A percentile compares a stretch with the other conserved stretches of the same genome.
Evolutionary conservation across 768 basidiomycete species (phyloP).

Genomic region (Sporobolomyces phaffii): DNA sequence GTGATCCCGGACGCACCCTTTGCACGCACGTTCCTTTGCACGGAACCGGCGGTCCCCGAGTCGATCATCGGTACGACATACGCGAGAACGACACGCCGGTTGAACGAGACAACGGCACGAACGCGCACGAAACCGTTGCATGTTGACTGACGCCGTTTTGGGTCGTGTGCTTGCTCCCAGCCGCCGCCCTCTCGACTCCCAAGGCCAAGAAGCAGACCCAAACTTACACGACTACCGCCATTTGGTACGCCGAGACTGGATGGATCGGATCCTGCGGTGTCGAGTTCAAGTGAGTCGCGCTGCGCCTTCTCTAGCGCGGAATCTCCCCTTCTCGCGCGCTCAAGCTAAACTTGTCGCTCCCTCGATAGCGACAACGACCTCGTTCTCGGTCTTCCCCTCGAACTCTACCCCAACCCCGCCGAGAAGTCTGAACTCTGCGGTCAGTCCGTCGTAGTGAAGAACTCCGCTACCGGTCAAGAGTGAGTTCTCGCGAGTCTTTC

Average conservation of each 20-base stretch:
- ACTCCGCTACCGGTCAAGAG: constrained; percentile 23
- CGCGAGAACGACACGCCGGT: no score
- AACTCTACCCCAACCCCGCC: constrained; percentile 15
- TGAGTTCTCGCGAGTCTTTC: not conserved
- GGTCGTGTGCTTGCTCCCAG: no score
- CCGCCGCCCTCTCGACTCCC: not conserved
- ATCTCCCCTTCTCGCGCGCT: not conserved
- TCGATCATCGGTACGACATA: no score
- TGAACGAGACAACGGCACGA: no score
- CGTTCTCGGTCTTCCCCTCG: constrained; percentile 24
- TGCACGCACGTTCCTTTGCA: no score
- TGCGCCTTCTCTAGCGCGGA: not conserved
- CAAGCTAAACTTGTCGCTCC: not conserved
- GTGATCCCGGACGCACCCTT: no score
- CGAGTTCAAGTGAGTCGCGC: constrained; percentile 6
- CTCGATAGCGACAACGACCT: constrained; percentile 25
- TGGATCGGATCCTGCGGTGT: constrained; percentile 28
- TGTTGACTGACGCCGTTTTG: not conserved
- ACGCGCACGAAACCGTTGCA: no score
- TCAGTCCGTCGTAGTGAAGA: constrained; percentile 12
- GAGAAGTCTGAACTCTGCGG: constrained; percentile 18
- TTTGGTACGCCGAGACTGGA: constrained; percentile 27
- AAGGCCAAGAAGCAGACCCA: constrained; percentile 3
- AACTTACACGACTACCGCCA: constrained; percentile 24
- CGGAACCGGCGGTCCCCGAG: no score